These are phyloP conservation scores for Luzula sylvatica DNA, from an alignment of 176 grass and related monocot genomes.

Conservation along the genomic window DNA sequence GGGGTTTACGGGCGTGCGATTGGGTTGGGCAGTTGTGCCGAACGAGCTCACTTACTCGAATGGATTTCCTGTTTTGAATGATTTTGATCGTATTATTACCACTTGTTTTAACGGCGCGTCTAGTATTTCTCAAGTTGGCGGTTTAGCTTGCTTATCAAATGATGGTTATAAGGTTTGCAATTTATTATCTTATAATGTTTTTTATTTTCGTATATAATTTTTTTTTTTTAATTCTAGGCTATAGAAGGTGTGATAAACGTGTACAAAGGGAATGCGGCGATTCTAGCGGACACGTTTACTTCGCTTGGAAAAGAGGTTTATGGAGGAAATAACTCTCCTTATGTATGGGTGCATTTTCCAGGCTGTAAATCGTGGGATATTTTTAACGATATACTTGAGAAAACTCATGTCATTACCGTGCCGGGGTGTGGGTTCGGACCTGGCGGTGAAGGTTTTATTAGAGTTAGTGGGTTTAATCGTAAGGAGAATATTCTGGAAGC, in stretches of 20 bases:
- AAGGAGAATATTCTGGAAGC: slow-evolving; percentile 58
- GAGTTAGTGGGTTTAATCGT: slow-evolving; percentile 74
- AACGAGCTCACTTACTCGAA: slow-evolving; percentile 61
- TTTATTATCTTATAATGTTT: neutral
- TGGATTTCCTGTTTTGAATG: slow-evolving; percentile 36
- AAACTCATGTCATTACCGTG: slow-evolving; percentile 76
- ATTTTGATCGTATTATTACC: slow-evolving; percentile 84
- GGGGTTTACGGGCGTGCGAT: slow-evolving; percentile 78
- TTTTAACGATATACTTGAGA: slow-evolving; percentile 76
- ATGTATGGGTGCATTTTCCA: slow-evolving; percentile 84
- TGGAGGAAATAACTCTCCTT: slow-evolving; percentile 75
- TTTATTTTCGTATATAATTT: neutral
- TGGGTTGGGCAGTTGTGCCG: slow-evolving; percentile 82
- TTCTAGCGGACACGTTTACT: slow-evolving; percentile 56
- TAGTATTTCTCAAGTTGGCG: slow-evolving; percentile 60
- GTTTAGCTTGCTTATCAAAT: slow-evolving; percentile 55
- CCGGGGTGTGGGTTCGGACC: slow-evolving; percentile 79
- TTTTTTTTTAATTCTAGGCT: slow-evolving; percentile 20
- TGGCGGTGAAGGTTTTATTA: slow-evolving; percentile 81
- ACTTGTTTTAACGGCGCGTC: slow-evolving; percentile 98
- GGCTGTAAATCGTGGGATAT: slow-evolving; percentile 69
- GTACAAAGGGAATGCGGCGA: slow-evolving; percentile 71
- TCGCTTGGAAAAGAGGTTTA: slow-evolving; percentile 63
- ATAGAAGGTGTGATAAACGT: slow-evolving; percentile 28
- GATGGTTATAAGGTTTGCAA: slow-evolving; percentile 34